phyloP scores from a whole-genome alignment of 257 asterid genomes.

The Penstemon davidsonii region DNA sequence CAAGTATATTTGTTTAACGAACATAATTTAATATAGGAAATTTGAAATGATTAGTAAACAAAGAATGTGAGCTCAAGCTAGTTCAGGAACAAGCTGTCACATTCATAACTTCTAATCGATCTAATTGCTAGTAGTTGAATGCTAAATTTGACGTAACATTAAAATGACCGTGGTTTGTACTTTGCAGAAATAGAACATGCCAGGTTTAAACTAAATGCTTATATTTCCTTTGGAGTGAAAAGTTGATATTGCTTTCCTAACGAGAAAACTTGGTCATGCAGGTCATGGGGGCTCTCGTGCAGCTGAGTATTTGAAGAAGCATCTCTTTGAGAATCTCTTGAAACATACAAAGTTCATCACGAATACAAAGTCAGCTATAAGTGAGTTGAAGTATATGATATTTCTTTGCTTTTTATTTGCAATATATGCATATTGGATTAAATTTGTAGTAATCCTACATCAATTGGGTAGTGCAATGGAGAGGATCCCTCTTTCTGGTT shows the following conservation, averaged over 20 bases:
- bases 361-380: slow-evolving; percentile 77
- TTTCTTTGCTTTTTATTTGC: slow-evolving; percentile 9
- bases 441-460: too few relatives aligned
- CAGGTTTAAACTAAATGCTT: background rate
- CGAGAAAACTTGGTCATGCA: slow-evolving; percentile 41
- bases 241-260: slow-evolving; percentile 26
- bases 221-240: slow-evolving; percentile 4
- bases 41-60: background rate
- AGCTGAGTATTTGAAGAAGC: slow-evolving; percentile 90
- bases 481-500: too few relatives aligned
- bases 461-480: too few relatives aligned
- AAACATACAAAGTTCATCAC: slow-evolving; percentile 73
- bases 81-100: background rate
- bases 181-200: background rate
- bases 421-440: background rate
- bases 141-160: slow-evolving; percentile 17
- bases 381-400: slow-evolving; percentile 51
- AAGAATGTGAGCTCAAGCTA: background rate
- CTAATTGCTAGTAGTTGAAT: slow-evolving; percentile 19
- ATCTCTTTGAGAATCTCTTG: slow-evolving; percentile 87
- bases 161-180: slow-evolving; percentile 7
- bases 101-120: background rate
- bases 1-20: background rate
- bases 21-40: background rate
- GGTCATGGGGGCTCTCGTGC: slow-evolving; percentile 99